Evolutionary conservation across 2,329 filamentous ascomycete species (phyloP), one percentile per base, ranked within the genome.

Genomic region (Fusarium austroafricanum): DNA sequence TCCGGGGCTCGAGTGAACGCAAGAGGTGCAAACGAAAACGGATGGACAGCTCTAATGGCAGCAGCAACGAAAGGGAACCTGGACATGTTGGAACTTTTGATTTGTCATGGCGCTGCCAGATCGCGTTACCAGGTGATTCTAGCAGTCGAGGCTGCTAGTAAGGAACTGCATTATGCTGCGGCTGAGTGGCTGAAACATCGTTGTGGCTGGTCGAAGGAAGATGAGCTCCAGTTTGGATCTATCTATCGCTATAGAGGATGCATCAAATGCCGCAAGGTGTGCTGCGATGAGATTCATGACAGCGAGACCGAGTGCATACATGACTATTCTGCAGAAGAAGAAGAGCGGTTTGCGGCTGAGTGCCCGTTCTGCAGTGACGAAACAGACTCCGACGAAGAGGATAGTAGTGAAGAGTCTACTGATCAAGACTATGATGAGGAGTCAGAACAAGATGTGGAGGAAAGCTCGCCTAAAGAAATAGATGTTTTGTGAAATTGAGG

Each of bases 31-130:
- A 6, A 2, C 6, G 1, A 10, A 26, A 8, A 3, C 14, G 43
- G 57, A 1, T 33, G 17, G 18, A 38, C 43, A 4, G 52, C 57
- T 10, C 15, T 65, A 17, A 57, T 51, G 40, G 43, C 28, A 10
- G 61, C 61, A 17, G 47, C 57, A 20, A 43, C 44, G 5, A 7
- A 35, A 14, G 57, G 47, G 12, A 42, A 56, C 15, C 38, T 65
- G 10, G 57, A 57, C 10, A 65, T 54, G 57, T 2, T 57, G 2
- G 12, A 65, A 17, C 31, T 64, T 10, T n/a, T 65, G 2, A n/a
- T 65, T 1, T 17, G 29, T 17, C 10, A 45, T 8, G 61, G 52
- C 5, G 61, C 47, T 21, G 21, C 39, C 6, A 38, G 17, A 3
- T 17, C 23, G 2, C 38, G 23, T 6, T 8, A 14, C 11, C 42